Evolutionary conservation across 2,329 filamentous ascomycete species (phyloP).

Genomic region (Keithomyces neogunnii): DNA sequence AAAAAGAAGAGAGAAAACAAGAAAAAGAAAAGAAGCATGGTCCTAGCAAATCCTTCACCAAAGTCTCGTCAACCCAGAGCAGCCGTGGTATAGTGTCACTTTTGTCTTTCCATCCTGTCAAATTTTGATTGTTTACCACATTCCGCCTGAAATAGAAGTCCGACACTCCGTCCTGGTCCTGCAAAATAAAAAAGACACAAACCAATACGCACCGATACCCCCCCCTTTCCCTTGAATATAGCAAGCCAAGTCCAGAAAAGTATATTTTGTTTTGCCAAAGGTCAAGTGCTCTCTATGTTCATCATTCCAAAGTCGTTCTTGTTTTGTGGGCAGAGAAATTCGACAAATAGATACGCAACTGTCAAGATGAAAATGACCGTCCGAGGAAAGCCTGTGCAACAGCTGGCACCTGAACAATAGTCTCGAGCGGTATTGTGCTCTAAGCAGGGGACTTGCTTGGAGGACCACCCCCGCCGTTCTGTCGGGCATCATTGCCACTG

Average conservation of each 20-base stretch:
- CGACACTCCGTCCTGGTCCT: constrained; percentile 30
- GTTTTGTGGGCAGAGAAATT: constrained; percentile 15
- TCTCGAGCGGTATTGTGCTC: constrained; percentile 10
- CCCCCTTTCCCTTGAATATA: constrained; percentile 30
- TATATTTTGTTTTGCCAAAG: constrained; percentile 26
- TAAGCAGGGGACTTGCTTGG: constrained; percentile 54
- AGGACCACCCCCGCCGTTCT: constrained; percentile 51
- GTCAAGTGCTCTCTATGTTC: constrained; percentile 38
- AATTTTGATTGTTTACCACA: constrained; percentile 19
- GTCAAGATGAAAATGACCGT: constrained; percentile 14
- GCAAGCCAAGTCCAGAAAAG: constrained; percentile 33
- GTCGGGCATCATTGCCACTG: constrained; percentile 53
- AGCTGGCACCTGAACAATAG: constrained; percentile 5
- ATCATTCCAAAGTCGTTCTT: constrained; percentile 30
- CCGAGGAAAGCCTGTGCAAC: constrained; percentile 19
- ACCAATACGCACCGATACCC: constrained; percentile 25
- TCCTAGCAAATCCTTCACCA: constrained; percentile 23
- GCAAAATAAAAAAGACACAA: constrained; percentile 12
- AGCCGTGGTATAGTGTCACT: constrained; percentile 28
- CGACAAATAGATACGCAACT: constrained; percentile 15
- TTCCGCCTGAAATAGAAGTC: constrained; percentile 27
- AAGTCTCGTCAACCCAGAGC: constrained; percentile 26
- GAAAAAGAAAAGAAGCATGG: constrained; percentile 13
- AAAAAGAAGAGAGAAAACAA: not conserved
- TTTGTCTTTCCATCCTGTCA: constrained; percentile 31